phyloP scores from a whole-genome alignment of 1,284 basidiomycete species.

The Melampsora abietis-canadensis region DNA sequence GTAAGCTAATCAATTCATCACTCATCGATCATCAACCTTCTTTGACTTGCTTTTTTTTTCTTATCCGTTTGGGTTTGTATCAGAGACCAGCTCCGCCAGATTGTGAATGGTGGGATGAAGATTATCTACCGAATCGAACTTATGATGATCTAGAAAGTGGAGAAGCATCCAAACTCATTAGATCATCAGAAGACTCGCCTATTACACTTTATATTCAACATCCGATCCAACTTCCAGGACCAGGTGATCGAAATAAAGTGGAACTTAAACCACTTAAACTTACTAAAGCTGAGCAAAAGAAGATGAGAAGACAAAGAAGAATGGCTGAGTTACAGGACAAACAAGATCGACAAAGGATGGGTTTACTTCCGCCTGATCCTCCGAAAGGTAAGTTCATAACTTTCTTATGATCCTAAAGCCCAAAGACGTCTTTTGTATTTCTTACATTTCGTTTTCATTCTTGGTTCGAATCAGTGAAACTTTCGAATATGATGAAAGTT shows the following conservation, averaged over 20 bases:
- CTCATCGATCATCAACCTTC: constrained; percentile 41
- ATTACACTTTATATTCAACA: constrained; percentile 92
- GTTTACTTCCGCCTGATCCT: constrained; percentile 85
- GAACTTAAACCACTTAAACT: constrained; percentile 78
- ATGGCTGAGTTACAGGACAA: constrained; percentile 90
- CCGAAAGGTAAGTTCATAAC: constrained; percentile 81
- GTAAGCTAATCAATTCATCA: constrained; percentile 55
- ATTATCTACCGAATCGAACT: constrained; percentile 71
- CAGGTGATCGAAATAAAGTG: constrained; percentile 74
- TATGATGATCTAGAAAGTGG: constrained; percentile 68
- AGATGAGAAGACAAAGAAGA: constrained; percentile 84
- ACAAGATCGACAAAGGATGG: constrained; percentile 92
- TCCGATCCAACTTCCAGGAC: constrained; percentile 91
- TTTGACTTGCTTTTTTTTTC: constrained; percentile 7
- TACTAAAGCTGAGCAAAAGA: constrained; percentile 94
- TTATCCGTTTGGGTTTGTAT: background rate
- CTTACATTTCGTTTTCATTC: constrained; percentile 13
- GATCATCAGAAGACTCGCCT: constrained; percentile 63
- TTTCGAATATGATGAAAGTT: constrained; percentile 96
- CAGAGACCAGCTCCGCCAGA: constrained; percentile 79
- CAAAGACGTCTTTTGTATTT: too few relatives aligned
- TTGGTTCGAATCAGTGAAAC: constrained; percentile 67
- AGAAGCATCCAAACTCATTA: constrained; percentile 54
- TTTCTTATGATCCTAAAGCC: too few relatives aligned
- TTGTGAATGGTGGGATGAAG: constrained; percentile 95